These are phyloP conservation scores for Colletotrichum scovillei DNA, from an alignment of 2,329 filamentous ascomycete species.

Conservation along the genomic window DNA sequence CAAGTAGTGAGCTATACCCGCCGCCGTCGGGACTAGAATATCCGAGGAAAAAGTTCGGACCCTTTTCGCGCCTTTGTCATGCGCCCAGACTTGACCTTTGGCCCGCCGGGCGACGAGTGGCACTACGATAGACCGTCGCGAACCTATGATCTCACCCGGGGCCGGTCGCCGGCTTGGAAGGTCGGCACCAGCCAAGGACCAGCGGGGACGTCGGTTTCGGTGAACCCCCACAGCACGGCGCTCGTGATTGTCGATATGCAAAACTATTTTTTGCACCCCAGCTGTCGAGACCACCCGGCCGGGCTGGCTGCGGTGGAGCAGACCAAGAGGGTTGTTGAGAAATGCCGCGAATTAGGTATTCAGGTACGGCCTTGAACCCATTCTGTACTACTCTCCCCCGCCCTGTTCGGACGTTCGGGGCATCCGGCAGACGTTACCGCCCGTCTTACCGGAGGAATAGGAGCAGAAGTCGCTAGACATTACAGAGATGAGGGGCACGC, in stretches of 20 bases:
- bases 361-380: constrained; percentile 43
- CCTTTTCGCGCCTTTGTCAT: background rate
- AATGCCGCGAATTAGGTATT: constrained; percentile 61
- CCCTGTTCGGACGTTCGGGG: constrained; percentile 12
- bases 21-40: constrained; percentile 27
- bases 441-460: background rate
- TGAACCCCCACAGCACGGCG: constrained; percentile 55
- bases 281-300: constrained; percentile 48
- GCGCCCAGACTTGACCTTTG: constrained; percentile 28
- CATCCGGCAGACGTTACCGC: background rate
- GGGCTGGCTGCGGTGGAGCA: constrained; percentile 55
- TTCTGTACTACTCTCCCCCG: background rate
- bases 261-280: constrained; percentile 60
- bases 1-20: constrained; percentile 21
- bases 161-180: constrained; percentile 24
- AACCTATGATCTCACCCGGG: constrained; percentile 35
- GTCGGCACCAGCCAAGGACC: constrained; percentile 30
- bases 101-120: constrained; percentile 33
- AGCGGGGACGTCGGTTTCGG: constrained; percentile 42
- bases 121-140: constrained; percentile 27
- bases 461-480: background rate
- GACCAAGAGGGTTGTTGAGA: constrained; percentile 52
- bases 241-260: constrained; percentile 65
- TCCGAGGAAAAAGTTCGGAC: constrained; percentile 27
- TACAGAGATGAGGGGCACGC: background rate